phyloP scores from a whole-genome alignment of 1,284 basidiomycete species.

The Dichomitus squalens region DNA sequence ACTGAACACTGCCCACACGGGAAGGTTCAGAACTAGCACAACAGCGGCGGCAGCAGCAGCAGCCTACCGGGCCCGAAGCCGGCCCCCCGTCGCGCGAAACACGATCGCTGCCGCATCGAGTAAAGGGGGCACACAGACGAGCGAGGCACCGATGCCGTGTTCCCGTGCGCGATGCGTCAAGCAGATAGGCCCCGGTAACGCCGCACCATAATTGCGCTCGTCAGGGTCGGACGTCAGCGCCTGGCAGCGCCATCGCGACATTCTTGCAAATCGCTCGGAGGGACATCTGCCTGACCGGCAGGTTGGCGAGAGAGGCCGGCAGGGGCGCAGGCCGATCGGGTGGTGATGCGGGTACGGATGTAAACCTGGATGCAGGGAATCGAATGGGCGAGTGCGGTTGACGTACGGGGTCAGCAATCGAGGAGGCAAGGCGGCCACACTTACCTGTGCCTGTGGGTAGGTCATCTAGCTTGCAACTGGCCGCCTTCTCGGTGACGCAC shows the following conservation, averaged over 20 bases:
- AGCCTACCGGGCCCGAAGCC: too few relatives aligned
- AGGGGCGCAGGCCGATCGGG: too few relatives aligned
- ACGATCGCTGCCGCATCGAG: conserved; percentile 2
- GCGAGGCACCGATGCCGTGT: too few relatives aligned
- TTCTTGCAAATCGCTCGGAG: not conserved
- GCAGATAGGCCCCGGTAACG: not conserved
- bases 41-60: too few relatives aligned
- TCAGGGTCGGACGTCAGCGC: too few relatives aligned
- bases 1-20: too few relatives aligned
- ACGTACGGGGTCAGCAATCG: not conserved
- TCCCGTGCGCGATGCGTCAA: too few relatives aligned
- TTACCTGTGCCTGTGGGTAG: not conserved
- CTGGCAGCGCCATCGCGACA: not conserved
- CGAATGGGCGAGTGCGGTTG: not conserved
- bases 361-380: not conserved
- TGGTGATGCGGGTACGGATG: not conserved
- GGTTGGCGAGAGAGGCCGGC: not conserved
- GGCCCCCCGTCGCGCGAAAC: not conserved
- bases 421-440: not conserved
- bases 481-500: not conserved
- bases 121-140: not conserved
- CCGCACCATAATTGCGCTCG: not conserved
- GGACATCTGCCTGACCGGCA: not conserved
- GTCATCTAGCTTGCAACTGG: not conserved
- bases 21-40: too few relatives aligned